Evolutionary conservation across 1,284 basidiomycete genomes (phyloP), one percentile per base, ranked within the genome.

Genomic region (Taiwanofungus camphoratus): DNA sequence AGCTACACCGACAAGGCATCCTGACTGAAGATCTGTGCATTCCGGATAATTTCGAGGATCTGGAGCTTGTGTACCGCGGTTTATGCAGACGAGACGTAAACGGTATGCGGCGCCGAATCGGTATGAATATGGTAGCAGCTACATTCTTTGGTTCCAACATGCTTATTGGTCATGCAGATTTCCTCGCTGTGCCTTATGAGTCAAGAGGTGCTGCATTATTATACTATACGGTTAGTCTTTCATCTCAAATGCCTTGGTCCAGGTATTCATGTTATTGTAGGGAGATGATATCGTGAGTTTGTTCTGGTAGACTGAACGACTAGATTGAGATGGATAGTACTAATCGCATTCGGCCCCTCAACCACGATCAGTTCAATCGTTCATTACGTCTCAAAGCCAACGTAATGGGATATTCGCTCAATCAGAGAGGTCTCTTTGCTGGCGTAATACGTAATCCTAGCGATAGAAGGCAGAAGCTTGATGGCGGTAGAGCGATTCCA

Each of bases 371-470:
- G 88, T 95, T 95, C 66, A 96, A 95, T 62, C 82, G 92, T 8
- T 84, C 85, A 3, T 80, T 95, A 60, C 79, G 92, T 13, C 63
- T 87, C 52, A 92, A 92, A 62, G 92, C 92, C 3, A 77, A 78
- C 50, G 79, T 76, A 46, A 76, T 85, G 60, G 91, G 91, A 0
- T 92, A 83, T 63, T 87, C 83, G 12, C 72, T 96, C 32, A 95
- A 94, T 55, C 92, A 95, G 63, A 74, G 79, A 38, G 91, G 91
- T 0, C 62, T 95, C 6, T 92, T 73, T 54, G 67, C 67, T 3
- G 79, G 77, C 1, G 82, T 92, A 24, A 64, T 88, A n/a, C 77
- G 89, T 5, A 80, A 87, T 58, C 74, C 78, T 9, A 68, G 66
- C 24, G 70, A 87, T 50, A 66, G 74, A 19, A 66, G 67, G 27